Evolutionary conservation across 257 asterid species (phyloP).

Genomic region (Solanum virginianum): DNA sequence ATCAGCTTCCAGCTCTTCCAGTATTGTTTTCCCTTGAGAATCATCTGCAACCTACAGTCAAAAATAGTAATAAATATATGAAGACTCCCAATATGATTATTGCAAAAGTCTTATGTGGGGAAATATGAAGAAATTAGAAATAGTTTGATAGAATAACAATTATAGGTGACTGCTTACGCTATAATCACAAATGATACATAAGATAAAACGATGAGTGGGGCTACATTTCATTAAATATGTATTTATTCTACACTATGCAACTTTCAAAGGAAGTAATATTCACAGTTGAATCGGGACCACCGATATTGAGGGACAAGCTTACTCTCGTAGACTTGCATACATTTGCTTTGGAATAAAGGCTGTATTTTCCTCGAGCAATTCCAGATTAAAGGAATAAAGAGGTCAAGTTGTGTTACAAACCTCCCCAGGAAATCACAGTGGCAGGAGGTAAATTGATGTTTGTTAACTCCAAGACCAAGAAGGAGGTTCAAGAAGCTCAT

Average conservation of each 20-base stretch:
- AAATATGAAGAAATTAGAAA: neutral
- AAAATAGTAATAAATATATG: neutral
- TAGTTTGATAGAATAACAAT: neutral
- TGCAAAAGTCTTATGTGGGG: neutral
- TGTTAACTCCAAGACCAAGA: neutral
- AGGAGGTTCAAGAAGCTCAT: neutral
- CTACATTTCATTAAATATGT: neutral
- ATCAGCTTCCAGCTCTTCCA: conserved; percentile 78
- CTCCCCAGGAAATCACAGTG: neutral
- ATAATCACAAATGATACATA: neutral
- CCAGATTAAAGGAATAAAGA: neutral
- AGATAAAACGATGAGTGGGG: neutral
- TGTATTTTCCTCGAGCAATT: neutral
- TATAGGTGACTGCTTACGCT: neutral
- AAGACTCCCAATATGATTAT: neutral
- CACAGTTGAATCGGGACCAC: neutral
- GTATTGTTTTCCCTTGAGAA: conserved; percentile 74
- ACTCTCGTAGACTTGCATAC: neutral
- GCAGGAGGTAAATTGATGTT: neutral
- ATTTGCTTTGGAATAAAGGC: neutral
- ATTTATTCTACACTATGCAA: neutral
- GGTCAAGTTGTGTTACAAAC: neutral
- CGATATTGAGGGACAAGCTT: neutral
- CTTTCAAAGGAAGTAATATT: neutral
- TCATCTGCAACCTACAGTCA: conserved; percentile 72